Evolutionary conservation across 768 basidiomycete species (phyloP), one percentile per base, ranked within the genome.

Genomic region (Asterophora lycoperdoides): DNA sequence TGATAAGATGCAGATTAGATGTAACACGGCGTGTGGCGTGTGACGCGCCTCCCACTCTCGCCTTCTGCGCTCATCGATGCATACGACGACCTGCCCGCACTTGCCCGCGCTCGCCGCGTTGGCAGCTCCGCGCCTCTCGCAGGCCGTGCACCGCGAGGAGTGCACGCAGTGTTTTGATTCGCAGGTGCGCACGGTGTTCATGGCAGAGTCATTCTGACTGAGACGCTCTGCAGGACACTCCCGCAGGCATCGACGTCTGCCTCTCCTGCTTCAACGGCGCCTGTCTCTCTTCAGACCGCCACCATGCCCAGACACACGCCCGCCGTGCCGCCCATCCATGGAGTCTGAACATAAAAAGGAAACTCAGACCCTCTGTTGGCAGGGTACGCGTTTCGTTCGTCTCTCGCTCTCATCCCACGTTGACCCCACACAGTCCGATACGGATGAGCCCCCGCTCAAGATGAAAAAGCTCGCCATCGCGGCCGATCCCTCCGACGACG

Each of bases 151-250:
- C 57, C 72, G 93, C 7, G 92, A 96, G 68, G 94, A 98, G 66
- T 99, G 95, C 61, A 96, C 94, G 0, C 93, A 94, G 51, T 99
- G 95, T 62, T 99, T 97, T 63, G 94, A 97, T 66, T 82, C 80
- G 59, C 94, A 97, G 80, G 92, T 86, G 26, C 50, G 64, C 23
- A 23, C n/a, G n/a, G n/a, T n/a, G n/a, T n/a, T n/a, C n/a, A n/a
- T n/a, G n/a, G n/a, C n/a, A n/a, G n/a, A n/a, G n/a, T n/a, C n/a
- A n/a, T n/a, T n/a, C n/a, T 17, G 36, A 41, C 41, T 44, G 19
- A 50, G 19, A 41, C 28, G 46, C 41, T 33, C n/a, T 29, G 34
- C 57, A 93, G 87, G 92, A 93, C 62, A 67, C 69, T 3, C 75
- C 83, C 0, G 66, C 73, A 10, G 95, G 95, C 5, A 70, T 96